These are phyloP conservation scores for Aspergillus bombycis DNA, from an alignment of 2,329 filamentous ascomycete species.

Conservation along the genomic window DNA sequence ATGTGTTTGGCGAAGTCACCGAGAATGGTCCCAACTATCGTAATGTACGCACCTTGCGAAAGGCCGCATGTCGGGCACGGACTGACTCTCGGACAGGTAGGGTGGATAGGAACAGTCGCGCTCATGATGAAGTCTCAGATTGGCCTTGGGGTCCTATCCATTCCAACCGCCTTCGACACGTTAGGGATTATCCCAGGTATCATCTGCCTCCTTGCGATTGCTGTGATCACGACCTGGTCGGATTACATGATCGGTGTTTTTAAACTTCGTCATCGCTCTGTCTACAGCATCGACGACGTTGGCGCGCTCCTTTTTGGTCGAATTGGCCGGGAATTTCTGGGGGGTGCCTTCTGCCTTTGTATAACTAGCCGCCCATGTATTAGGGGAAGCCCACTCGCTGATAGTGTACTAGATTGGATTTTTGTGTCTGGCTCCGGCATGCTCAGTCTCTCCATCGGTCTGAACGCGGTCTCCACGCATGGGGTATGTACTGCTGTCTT, in stretches of 20 bases:
- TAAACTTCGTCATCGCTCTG: slow-evolving; percentile 57
- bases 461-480: slow-evolving; percentile 47
- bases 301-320: slow-evolving; percentile 58
- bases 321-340: slow-evolving; percentile 54
- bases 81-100: slow-evolving; percentile 33
- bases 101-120: slow-evolving; percentile 48
- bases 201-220: slow-evolving; percentile 46
- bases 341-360: slow-evolving; percentile 23
- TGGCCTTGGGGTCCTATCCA: slow-evolving; percentile 51
- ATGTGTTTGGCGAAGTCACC: slow-evolving; percentile 41
- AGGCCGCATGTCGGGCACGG: too few species aligned
- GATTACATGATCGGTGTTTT: slow-evolving; percentile 53
- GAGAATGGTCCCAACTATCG: slow-evolving; percentile 38
- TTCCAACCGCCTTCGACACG: slow-evolving; percentile 49
- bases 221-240: slow-evolving; percentile 53
- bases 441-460: slow-evolving; percentile 44
- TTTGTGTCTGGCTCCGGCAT: slow-evolving; percentile 49
- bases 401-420: slow-evolving; percentile 28
- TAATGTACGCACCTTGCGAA: slow-evolving; percentile 22
- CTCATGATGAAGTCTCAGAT: slow-evolving; percentile 53
- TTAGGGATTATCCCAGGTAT: slow-evolving; percentile 54
- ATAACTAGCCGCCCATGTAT: not conserved
- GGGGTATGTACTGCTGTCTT: slow-evolving; percentile 35
- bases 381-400: not conserved
- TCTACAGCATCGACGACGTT: slow-evolving; percentile 62